Evolutionary conservation across 306 rosid genomes (phyloP), one percentile per base, ranked within the genome.

Genomic region (Pueraria montana): DNA sequence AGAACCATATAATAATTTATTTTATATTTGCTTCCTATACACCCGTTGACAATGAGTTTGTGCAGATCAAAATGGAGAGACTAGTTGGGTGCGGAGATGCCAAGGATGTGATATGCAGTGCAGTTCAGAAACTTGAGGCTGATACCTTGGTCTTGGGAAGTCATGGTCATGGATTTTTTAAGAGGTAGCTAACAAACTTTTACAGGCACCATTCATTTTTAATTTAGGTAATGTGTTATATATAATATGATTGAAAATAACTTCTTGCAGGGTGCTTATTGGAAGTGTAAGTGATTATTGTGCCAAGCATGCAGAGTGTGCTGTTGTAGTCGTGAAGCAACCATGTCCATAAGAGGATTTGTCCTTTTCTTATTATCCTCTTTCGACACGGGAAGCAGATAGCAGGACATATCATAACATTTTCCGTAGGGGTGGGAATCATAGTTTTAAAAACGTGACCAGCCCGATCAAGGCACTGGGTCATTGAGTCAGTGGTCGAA

Each of bases 71-170:
- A 11, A 72, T 92, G 27, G 94, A 88, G 87, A 92, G 86, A 84
- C 48, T 85, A 11, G 84, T 92, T 17, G 90, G 91, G 23, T 89
- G 76, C 3, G 98, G 95, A 73, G 97, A 92, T 52, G 94, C 97
- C 26, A 94, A 82, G 84, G 80, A 87, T 80, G 97, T 92, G 53
- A 94, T 94, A 48, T 92, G 98, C 48, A 80, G 87, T 23, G 82
- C 83, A 3, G 97, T 89, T 42, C 77, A 86, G 88, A 94, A 84
- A 76, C 87, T 91, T 1, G 78, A 80, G 38, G 92, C 87, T 23
- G 98, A 94, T 81, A 89, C 90, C 24, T 89, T 92, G 82, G 98
- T 94, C 11, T 87, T 92, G 94, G 98, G 98, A 81, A 88, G 91
- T 87, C 97, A 94, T 78, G 90, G 95, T 4, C 91, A 92, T 87